Percentiles rank a stretch among this genome's conserved stretches.
Conservation (phyloP, 176 grass and related monocot genomes). For the Poa pratensis region DNA sequence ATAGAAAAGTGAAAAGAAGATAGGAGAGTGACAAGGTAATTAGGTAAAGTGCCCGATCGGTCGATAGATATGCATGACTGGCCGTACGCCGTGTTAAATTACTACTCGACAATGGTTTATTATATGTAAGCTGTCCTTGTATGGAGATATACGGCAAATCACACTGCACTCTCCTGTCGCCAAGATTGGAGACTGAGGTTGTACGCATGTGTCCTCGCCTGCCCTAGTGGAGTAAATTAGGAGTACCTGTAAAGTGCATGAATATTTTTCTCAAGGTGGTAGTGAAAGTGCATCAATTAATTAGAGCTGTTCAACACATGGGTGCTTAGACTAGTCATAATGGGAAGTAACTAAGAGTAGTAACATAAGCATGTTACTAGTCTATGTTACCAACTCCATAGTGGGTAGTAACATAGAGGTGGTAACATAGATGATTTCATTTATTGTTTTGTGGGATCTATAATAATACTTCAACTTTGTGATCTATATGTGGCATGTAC, state of each 20-base stretch:
- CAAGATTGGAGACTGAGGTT: neutral
- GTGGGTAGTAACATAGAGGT: too few species aligned
- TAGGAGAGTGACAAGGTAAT: neutral
- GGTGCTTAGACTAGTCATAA: neutral
- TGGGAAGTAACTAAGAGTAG: too few species aligned
- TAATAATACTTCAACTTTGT: too few species aligned
- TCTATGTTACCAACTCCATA: too few species aligned
- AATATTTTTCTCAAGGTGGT: too few species aligned
- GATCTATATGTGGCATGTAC: too few species aligned
- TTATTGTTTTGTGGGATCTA: too few species aligned
- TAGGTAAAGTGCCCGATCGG: neutral
- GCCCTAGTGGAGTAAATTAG: neutral
- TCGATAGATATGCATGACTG: neutral
- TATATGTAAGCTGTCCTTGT: neutral
- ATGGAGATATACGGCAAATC: neutral
- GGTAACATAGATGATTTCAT: too few species aligned
- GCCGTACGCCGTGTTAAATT: conserved; percentile 7
- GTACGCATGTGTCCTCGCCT: neutral
- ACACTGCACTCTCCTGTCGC: neutral
- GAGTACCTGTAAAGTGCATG: too few species aligned
- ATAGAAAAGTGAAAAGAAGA: conserved; percentile 1
- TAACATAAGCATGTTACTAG: too few species aligned
- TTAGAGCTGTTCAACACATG: too few species aligned
- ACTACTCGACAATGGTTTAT: neutral
- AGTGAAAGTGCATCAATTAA: too few species aligned